These are phyloP conservation scores for Fusarium duplospermum DNA, from an alignment of 2,329 filamentous ascomycete species.

Conservation along the genomic window DNA sequence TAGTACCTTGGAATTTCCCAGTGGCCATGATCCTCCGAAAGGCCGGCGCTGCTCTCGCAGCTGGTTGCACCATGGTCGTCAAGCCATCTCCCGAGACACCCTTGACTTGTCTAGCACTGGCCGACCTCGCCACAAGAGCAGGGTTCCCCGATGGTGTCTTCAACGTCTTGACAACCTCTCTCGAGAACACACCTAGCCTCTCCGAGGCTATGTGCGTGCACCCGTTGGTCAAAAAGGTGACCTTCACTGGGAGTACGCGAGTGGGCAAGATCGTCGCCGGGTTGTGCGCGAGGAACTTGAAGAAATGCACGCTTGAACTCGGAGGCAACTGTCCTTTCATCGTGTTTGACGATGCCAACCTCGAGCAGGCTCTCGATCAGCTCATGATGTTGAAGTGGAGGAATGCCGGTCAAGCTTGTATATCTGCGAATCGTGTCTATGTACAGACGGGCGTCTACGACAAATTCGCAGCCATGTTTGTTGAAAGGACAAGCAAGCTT, in stretches of 20 bases:
- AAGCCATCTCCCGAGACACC: slow-evolving; percentile 81
- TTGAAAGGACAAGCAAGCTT: slow-evolving; percentile 2
- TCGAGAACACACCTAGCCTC: slow-evolving; percentile 56
- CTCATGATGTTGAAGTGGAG: slow-evolving; percentile 72
- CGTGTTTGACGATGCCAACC: slow-evolving; percentile 73
- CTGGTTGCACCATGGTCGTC: slow-evolving; percentile 80
- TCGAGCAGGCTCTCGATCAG: slow-evolving; percentile 73
- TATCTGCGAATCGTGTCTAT: slow-evolving; percentile 69
- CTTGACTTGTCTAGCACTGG: slow-evolving; percentile 76
- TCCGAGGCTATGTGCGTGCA: slow-evolving; percentile 60
- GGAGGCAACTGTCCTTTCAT: slow-evolving; percentile 77
- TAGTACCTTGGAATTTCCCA: slow-evolving; percentile 69
- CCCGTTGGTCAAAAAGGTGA: slow-evolving; percentile 68
- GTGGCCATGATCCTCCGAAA: slow-evolving; percentile 63
- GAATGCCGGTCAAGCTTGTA: slow-evolving; percentile 74
- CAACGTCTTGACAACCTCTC: slow-evolving; percentile 58
- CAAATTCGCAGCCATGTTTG: slow-evolving; percentile 69
- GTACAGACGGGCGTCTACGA: slow-evolving; percentile 69
- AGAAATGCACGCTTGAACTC: slow-evolving; percentile 75
- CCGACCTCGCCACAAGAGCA: slow-evolving; percentile 74
- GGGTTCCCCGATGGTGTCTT: slow-evolving; percentile 81
- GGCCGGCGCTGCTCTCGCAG: slow-evolving; percentile 68
- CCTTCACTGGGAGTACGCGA: slow-evolving; percentile 76
- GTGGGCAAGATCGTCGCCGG: slow-evolving; percentile 74
- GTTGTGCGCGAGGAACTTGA: slow-evolving; percentile 70